Conservation (phyloP, 176 grass and related monocot genomes). For the Eragrostis nindensis region DNA sequence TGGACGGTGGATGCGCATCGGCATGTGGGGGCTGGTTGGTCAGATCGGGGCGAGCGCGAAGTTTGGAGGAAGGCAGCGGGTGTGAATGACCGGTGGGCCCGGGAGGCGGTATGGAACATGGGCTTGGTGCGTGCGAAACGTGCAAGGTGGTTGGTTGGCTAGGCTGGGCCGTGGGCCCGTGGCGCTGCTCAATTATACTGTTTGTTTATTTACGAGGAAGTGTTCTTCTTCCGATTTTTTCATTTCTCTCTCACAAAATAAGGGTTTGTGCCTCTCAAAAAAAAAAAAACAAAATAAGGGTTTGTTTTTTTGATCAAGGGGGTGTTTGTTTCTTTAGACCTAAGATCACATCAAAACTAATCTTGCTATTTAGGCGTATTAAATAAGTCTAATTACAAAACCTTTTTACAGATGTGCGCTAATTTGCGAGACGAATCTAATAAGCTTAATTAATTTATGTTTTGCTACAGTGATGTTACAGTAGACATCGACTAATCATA, state of each 20-base stretch:
- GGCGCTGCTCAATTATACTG: not conserved
- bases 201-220: not conserved
- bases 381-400: no score
- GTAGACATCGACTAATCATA: no score
- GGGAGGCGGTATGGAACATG: slow-evolving; percentile 11
- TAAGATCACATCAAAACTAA: no score
- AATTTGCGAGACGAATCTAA: no score
- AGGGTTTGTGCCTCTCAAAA: no score
- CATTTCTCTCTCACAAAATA: no score
- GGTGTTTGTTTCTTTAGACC: no score
- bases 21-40: slow-evolving; percentile 26
- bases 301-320: not conserved
- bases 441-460: no score
- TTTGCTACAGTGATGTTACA: no score
- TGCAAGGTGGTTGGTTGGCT: slow-evolving; percentile 17
- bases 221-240: not conserved
- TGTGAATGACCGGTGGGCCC: not conserved
- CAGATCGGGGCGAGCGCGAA: slow-evolving; percentile 6
- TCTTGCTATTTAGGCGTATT: no score
- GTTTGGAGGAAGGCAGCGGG: not conserved
- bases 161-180: not conserved
- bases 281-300: no score
- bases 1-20: slow-evolving; percentile 25
- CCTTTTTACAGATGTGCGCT: no score
- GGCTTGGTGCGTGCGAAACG: slow-evolving; percentile 36